Conservation (phyloP, 1,284 basidiomycete genomes). For the Neolentinus lepideus region DNA sequence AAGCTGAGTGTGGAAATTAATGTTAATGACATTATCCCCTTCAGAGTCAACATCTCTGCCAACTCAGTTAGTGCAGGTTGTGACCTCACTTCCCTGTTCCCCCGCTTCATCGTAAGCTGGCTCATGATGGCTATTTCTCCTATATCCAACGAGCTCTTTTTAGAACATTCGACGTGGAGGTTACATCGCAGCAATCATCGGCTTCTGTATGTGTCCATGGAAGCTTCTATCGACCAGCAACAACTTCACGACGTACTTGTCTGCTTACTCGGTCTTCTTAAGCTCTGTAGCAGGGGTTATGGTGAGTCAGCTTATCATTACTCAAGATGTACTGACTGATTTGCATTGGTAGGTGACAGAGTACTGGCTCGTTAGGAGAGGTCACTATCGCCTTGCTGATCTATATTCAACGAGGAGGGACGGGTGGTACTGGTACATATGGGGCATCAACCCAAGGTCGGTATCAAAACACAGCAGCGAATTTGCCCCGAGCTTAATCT, state of each 20-base stretch:
- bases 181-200: constrained; percentile 71
- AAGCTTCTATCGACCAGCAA: constrained; percentile 71
- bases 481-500: neutral
- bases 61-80: constrained; percentile 84
- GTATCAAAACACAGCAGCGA: constrained; percentile 7
- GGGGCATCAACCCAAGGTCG: constrained; percentile 67
- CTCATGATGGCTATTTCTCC: neutral
- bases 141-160: constrained; percentile 1
- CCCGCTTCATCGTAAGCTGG: constrained; percentile 64
- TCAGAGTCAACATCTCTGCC: constrained; percentile 73
- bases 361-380: constrained; percentile 74
- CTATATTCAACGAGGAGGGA: constrained; percentile 53
- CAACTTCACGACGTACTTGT: constrained; percentile 78
- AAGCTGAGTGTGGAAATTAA: no score
- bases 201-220: constrained; percentile 76
- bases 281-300: constrained; percentile 79
- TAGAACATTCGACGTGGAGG: constrained; percentile 86
- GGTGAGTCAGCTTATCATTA: constrained; percentile 28
- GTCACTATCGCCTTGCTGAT: constrained; percentile 66
- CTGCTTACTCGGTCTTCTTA: constrained; percentile 78
- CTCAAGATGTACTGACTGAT: neutral
- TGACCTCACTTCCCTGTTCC: constrained; percentile 75
- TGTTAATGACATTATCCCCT: no score
- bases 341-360: constrained; percentile 51
- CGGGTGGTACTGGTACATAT: constrained; percentile 74